Percentiles rank a stretch among this genome's conserved stretches.
These are phyloP conservation scores for Penicillium thymicola DNA, from an alignment of 2,329 filamentous ascomycete genomes.

Conservation along the genomic window DNA sequence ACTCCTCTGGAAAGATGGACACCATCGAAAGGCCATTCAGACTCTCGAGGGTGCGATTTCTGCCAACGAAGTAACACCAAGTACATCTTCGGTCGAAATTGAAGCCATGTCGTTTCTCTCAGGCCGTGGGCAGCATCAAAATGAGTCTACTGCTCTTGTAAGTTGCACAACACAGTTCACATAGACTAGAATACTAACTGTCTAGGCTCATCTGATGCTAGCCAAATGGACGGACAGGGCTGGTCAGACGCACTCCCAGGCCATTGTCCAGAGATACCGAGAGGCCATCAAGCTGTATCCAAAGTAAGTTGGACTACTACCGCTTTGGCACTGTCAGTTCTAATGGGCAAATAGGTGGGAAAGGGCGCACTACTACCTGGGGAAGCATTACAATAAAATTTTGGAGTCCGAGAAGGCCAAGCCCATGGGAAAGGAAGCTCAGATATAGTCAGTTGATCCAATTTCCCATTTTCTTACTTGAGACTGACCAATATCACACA, in stretches of 20 bases:
- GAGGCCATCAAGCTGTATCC: conserved; percentile 57
- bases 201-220: conserved; percentile 67
- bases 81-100: conserved; percentile 38
- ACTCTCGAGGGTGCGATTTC: conserved; percentile 82
- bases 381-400: conserved; percentile 95
- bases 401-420: conserved; percentile 82
- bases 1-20: conserved; percentile 86
- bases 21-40: conserved; percentile 92
- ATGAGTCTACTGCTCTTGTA: conserved; percentile 49
- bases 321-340: neutral
- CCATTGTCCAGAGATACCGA: conserved; percentile 77
- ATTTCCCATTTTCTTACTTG: conserved; percentile 14
- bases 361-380: conserved; percentile 95
- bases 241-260: conserved; percentile 84
- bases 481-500: conserved; percentile 26
- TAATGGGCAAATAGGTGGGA: conserved; percentile 65
- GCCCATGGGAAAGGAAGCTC: conserved; percentile 71
- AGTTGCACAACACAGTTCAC: conserved; percentile 1
- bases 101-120: conserved; percentile 37
- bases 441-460: conserved; percentile 54
- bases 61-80: conserved; percentile 67
- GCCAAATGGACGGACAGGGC: conserved; percentile 96
- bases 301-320: conserved; percentile 19
- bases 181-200: conserved; percentile 43
- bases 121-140: conserved; percentile 48